Evolutionary conservation across 345 rosid species (phyloP), one percentile per base, ranked within the genome.

Genomic region (Euphorbia peplus): DNA sequence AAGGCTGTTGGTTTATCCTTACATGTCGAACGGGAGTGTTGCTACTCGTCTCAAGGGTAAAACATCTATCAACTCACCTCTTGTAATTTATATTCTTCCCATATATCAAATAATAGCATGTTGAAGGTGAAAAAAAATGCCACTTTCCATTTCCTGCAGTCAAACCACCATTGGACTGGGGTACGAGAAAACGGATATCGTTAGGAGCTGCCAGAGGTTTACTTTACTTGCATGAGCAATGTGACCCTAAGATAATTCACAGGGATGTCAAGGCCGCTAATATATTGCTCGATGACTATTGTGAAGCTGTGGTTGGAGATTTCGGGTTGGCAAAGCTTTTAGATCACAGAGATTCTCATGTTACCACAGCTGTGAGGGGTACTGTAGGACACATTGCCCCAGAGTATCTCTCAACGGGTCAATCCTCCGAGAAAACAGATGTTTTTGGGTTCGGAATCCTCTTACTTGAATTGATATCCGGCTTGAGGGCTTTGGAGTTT

Each of bases 181-280:
- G 89, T 14, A 88, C 95, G n/a, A 87, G 97, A 78, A 90, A 88
- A 75, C 78, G 90, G 63, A 88, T 95, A 67, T 95, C 98, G 4
- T 66, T 95, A 64, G 98, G 99, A 69, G 90, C 99, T 51, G 97
- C 88, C 18, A 87, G 99, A 72, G 99, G 99, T 8, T 85, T 91
- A 53, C 73, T 92, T 15, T 95, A 95, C 82, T 77, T 95, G 81
- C 98, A 95, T 51, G 98, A 95, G 67, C 98, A 95, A 55, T 92
- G 99, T 16, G 97, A 95, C 64, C 99, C 99, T 18, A 90, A 95
- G 85, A 92, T 95, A 62, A 88, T 95, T 80, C 99, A 91, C 66
- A 82, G 97, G 60, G 98, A 92, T 62, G 98, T 92, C 52, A 92
- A 95, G 82, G 99, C 99, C 67, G 99, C 98, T 1, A 95, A 91